These are phyloP conservation scores for Peronosclerospora sorghi DNA, from an alignment of 352 stramenopile genomes.

Conservation along the genomic window DNA sequence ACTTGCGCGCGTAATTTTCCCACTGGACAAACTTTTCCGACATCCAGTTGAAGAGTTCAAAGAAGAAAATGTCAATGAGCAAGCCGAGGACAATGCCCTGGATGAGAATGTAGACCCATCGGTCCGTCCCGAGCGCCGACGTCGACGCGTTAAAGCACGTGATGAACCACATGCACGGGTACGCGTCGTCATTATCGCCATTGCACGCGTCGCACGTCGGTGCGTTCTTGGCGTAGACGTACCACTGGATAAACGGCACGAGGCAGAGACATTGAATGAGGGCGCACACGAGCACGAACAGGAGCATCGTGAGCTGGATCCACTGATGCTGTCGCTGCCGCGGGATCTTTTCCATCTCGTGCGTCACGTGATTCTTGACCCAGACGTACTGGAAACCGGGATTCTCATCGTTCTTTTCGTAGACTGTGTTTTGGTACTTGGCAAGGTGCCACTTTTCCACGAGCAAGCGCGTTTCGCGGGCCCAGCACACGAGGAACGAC, in stretches of 20 bases:
- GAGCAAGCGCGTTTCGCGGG: slow-evolving; percentile 77
- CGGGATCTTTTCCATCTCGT: slow-evolving; percentile 83
- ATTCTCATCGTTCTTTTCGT: slow-evolving; percentile 82
- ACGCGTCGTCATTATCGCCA: slow-evolving; percentile 26
- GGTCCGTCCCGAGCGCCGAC: slow-evolving; percentile 70
- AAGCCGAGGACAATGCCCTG: slow-evolving; percentile 74
- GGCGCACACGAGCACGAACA: slow-evolving; percentile 66
- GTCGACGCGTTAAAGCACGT: slow-evolving; percentile 70
- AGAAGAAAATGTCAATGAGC: slow-evolving; percentile 85
- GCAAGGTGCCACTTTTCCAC: slow-evolving; percentile 83
- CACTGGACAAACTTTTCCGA: slow-evolving; percentile 80
- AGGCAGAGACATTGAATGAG: slow-evolving; percentile 74
- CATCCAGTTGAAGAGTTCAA: slow-evolving; percentile 82
- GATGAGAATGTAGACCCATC: slow-evolving; percentile 84
- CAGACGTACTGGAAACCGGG: slow-evolving; percentile 79
- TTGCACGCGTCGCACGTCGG: slow-evolving; percentile 56
- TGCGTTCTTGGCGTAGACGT: slow-evolving; percentile 82
- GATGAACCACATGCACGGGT: slow-evolving; percentile 72
- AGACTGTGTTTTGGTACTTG: slow-evolving; percentile 86
- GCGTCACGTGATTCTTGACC: slow-evolving; percentile 78
- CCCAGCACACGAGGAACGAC: slow-evolving; percentile 76
- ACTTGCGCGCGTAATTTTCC: slow-evolving; percentile 84
- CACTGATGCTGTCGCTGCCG: slow-evolving; percentile 76
- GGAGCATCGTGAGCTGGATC: slow-evolving; percentile 81
- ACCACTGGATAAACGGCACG: slow-evolving; percentile 85